A percentile compares a stretch with the other conserved stretches of the same genome.
Conservation (phyloP, 371 early-diverging fungal species). For the Rhizopus arrhizus region DNA sequence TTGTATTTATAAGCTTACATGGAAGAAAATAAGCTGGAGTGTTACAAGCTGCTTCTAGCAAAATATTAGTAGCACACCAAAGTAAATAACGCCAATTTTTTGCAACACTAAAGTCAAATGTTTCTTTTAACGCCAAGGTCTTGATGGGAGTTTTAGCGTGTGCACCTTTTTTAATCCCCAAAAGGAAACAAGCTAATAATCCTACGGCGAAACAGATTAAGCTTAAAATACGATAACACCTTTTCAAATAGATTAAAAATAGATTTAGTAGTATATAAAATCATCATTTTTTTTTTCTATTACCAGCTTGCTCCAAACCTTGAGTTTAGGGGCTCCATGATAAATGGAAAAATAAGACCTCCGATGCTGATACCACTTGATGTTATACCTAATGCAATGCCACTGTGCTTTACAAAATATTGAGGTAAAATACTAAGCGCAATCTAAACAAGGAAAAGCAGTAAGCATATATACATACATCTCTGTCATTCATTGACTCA, state of each 20-base stretch:
- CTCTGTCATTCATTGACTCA: conserved; percentile 8
- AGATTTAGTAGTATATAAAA: background rate
- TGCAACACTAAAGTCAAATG: conserved; percentile 49
- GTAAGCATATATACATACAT: background rate
- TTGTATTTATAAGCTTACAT: conserved; percentile 13
- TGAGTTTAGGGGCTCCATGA: conserved; percentile 60
- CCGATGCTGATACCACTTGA: conserved; percentile 79
- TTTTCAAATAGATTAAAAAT: background rate
- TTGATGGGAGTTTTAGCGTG: background rate
- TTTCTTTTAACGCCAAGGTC: conserved; percentile 12
- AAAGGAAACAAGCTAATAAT: conserved; percentile 15
- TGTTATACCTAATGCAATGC: conserved; percentile 74
- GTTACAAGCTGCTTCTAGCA: conserved; percentile 50
- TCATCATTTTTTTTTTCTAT: background rate
- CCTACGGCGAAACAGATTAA: conserved; percentile 22
- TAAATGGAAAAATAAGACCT: conserved; percentile 67
- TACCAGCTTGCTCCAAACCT: conserved; percentile 59
- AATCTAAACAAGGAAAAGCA: conserved; percentile 15
- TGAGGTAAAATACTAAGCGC: conserved; percentile 44
- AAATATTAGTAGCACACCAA: conserved; percentile 38
- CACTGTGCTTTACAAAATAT: conserved; percentile 69
- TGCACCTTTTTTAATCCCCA: conserved; percentile 12
- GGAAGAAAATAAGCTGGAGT: conserved; percentile 64
- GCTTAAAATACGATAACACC: conserved; percentile 30
- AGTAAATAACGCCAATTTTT: conserved; percentile 46